Evolutionary conservation across 345 rosid species (phyloP).

Genomic region (Iberis pinnata): DNA sequence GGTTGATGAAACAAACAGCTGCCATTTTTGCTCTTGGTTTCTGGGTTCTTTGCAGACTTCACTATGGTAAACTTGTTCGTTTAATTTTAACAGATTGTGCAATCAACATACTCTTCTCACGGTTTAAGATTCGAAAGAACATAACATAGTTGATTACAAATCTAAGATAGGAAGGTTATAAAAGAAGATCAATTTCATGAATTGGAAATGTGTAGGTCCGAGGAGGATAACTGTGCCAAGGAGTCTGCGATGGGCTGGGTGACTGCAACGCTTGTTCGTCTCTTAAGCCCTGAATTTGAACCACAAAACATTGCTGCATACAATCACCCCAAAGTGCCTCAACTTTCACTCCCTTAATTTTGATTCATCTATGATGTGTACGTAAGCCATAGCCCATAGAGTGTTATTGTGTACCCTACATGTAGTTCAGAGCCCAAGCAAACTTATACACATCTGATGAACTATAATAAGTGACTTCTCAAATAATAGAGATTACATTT

Average conservation of each 20-base stretch:
- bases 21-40: conserved; percentile 66
- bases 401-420: no score
- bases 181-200: neutral
- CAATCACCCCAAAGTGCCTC: conserved; percentile 33
- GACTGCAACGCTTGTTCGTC: conserved; percentile 70
- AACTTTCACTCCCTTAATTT: conserved; percentile 25
- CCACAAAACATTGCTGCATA: conserved; percentile 89
- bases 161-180: neutral
- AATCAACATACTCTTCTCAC: neutral
- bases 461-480: no score
- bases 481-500: no score
- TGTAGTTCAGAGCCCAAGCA: no score
- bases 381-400: no score
- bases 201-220: conserved; percentile 27
- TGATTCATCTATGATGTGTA: no score
- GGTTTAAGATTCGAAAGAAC: neutral
- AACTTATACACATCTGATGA: no score
- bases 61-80: no score
- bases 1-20: conserved; percentile 73
- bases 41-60: conserved; percentile 80
- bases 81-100: neutral
- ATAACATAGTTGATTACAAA: neutral
- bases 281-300: conserved; percentile 88
- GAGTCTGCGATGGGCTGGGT: conserved; percentile 68
- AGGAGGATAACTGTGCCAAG: conserved; percentile 37